These are phyloP conservation scores for Amauroascus niger DNA, from an alignment of 2,329 filamentous ascomycete species.

Conservation along the genomic window DNA sequence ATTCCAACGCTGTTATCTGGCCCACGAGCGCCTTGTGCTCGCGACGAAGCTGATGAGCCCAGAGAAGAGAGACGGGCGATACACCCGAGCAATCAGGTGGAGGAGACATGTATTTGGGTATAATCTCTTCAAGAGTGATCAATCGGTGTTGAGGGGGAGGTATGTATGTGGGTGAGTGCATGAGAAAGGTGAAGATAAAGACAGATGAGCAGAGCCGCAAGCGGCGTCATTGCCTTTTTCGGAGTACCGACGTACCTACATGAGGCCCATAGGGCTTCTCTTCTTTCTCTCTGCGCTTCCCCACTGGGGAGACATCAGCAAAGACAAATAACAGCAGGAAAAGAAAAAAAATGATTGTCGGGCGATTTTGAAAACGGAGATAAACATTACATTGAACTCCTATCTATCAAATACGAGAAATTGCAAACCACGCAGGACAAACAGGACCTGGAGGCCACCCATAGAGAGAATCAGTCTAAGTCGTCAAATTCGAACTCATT, in stretches of 20 bases:
- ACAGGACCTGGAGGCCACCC: not conserved
- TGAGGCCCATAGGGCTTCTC: too few relatives aligned
- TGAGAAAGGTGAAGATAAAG: not conserved
- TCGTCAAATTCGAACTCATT: slow-evolving; percentile 1
- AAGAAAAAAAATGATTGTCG: not conserved
- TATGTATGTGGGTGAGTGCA: not conserved
- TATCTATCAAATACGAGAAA: slow-evolving; percentile 2
- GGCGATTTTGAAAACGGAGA: not conserved
- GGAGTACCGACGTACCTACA: too few relatives aligned
- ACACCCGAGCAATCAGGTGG: not conserved
- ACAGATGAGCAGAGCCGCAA: not conserved
- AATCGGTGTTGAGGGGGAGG: not conserved
- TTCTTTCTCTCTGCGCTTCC: too few relatives aligned
- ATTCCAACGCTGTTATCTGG: slow-evolving; percentile 21
- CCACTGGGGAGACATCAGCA: not conserved
- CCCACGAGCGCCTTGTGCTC: slow-evolving; percentile 28
- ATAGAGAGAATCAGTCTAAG: not conserved
- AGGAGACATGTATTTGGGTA: not conserved
- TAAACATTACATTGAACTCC: slow-evolving; percentile 3
- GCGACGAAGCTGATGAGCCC: slow-evolving; percentile 33
- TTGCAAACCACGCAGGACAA: not conserved
- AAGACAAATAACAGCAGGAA: not conserved
- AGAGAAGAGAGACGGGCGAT: slow-evolving; percentile 25
- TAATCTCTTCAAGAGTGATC: too few relatives aligned
- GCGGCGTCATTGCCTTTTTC: not conserved